Percentiles rank a stretch among this genome's conserved stretches.
Conservation (phyloP, 805 yeast genomes). For the Saturnispora diversa region DNA sequence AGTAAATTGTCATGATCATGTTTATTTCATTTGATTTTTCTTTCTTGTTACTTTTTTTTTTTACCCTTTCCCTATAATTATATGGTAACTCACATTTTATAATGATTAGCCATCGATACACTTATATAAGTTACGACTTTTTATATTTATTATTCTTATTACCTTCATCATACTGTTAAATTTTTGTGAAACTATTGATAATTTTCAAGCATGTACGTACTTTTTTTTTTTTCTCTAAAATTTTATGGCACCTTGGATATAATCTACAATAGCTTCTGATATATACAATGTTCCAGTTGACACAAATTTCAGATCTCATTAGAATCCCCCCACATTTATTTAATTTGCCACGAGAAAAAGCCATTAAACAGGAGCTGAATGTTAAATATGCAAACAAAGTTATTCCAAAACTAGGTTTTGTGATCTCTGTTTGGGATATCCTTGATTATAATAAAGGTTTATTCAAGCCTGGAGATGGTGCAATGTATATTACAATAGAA, state of each 20-base stretch:
- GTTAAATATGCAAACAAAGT: constrained; percentile 81
- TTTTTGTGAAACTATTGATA: no score
- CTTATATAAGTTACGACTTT: background rate
- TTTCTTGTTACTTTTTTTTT: background rate
- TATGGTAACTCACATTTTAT: constrained; percentile 7
- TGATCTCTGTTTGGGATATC: constrained; percentile 78
- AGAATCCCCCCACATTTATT: constrained; percentile 84
- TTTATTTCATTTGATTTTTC: background rate
- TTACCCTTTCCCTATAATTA: constrained; percentile 2
- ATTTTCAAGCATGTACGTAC: no score
- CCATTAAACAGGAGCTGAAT: constrained; percentile 74
- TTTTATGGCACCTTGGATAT: background rate
- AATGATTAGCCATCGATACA: background rate
- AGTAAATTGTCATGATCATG: no score
- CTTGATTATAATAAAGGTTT: constrained; percentile 79
- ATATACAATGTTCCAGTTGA: constrained; percentile 69
- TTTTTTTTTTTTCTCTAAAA: constrained; percentile 3
- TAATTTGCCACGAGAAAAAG: constrained; percentile 58
- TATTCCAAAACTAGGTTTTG: constrained; percentile 76
- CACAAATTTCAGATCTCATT: constrained; percentile 74
- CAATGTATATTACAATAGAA: constrained; percentile 63
- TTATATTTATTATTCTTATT: constrained; percentile 2
- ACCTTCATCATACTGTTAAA: background rate
- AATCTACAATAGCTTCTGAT: no score
- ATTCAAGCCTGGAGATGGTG: constrained; percentile 91